These are phyloP conservation scores for Rhodotorula toruloides DNA, from an alignment of 768 basidiomycete species.

Conservation along the genomic window DNA sequence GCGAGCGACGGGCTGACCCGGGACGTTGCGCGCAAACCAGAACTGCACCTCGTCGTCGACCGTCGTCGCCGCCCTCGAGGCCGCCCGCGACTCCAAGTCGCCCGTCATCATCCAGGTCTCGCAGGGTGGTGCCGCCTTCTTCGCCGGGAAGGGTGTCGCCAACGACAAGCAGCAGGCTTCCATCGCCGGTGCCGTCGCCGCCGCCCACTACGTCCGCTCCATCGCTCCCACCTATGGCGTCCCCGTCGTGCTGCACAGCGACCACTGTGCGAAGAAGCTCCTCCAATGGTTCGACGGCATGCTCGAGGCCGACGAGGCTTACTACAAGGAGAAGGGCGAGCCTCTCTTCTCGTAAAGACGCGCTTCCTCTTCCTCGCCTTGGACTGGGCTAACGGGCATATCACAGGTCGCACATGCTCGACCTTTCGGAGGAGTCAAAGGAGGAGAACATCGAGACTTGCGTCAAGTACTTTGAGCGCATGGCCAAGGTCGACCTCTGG, in stretches of 20 bases:
- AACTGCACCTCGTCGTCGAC: slow-evolving; percentile 96
- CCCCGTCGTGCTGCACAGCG: slow-evolving; percentile 94
- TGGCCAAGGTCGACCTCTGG: slow-evolving; percentile 87
- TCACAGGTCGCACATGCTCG: slow-evolving; percentile 87
- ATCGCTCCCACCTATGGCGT: slow-evolving; percentile 88
- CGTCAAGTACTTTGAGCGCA: slow-evolving; percentile 88
- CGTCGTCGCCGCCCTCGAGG: slow-evolving; percentile 90
- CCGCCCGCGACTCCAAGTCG: slow-evolving; percentile 90
- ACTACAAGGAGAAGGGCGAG: slow-evolving; percentile 81
- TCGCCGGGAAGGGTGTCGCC: slow-evolving; percentile 89
- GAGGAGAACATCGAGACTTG: slow-evolving; percentile 93
- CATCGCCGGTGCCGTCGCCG: slow-evolving; percentile 82
- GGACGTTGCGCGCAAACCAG: too few species aligned
- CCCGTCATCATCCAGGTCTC: slow-evolving; percentile 98
- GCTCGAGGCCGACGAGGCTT: slow-evolving; percentile 90
- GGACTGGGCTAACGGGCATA: too few species aligned
- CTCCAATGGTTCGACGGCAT: slow-evolving; percentile 99
- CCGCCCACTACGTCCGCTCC: slow-evolving; percentile 78
- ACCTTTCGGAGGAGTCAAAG: slow-evolving; percentile 74
- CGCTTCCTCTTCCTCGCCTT: background rate
- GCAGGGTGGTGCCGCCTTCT: slow-evolving; percentile 93
- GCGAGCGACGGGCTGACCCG: background rate
- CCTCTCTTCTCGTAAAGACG: slow-evolving; percentile 76
- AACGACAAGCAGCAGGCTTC: slow-evolving; percentile 96
- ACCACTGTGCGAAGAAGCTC: slow-evolving; percentile 97